Evolutionary conservation across 2,329 filamentous ascomycete genomes (phyloP), one percentile per base, ranked within the genome.

Genomic region (Niveomyces coronatus): DNA sequence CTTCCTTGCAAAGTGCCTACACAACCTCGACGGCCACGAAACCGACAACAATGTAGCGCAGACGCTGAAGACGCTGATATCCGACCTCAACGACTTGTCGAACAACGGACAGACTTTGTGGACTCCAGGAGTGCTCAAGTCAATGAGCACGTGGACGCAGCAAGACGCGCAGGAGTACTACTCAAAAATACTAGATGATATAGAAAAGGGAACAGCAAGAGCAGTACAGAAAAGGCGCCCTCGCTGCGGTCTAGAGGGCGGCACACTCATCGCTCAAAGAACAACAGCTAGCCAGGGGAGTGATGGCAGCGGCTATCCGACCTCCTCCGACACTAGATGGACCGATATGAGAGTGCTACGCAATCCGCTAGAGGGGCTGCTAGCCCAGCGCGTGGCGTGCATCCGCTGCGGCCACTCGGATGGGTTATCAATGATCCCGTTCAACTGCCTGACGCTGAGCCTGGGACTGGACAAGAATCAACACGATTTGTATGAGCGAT

Each of bases 161-260:
- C 91, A 98, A 60, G 91, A 98, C 61, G 91, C 91, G 5, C 91
- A 96, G 55, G 91, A 98, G 58, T 98, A 96, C 57, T 95, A 85
- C 51, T 89, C 86, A 13, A 93, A 89, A 52, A 70, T 98, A 11
- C 60, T 95, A 33, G 86, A 89, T 47, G 80, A 88, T 49, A 67
- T 94, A 19, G 85, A 95, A 51, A 82, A 81, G 51, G 85, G 93
- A 53, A 67, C 85, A 28, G 63, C 67, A 15, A 71, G 68, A 47
- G 68, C 69, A 31, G 51, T 58, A 14, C 50, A 56, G 5, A 46
- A 41, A 16, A 38, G 40, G 10, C 51, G 49, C 10, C 51, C 48
- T 9, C 47, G 47, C 23, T 47, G 57, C 0, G 65, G 66, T 1
- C 53, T 71, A 17, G 66, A 70, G 38, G 39, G 50, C 13, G 60